phyloP scores from a whole-genome alignment of 2,329 filamentous ascomycete species.

The Penicillium frequentans region DNA sequence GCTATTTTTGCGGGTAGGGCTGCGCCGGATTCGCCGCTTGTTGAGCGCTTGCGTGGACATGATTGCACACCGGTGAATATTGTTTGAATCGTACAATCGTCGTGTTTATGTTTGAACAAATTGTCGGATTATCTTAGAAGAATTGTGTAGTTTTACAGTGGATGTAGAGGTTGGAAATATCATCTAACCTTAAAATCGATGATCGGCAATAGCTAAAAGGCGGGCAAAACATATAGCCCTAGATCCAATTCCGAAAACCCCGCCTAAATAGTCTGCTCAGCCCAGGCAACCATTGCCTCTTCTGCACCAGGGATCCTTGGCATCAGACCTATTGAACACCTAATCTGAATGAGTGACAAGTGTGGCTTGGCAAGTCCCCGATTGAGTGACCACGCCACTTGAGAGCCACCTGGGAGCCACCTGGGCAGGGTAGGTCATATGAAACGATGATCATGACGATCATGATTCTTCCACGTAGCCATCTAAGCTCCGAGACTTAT shows the following conservation, averaged over 20 bases:
- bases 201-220: not conserved
- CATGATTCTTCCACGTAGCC: not conserved
- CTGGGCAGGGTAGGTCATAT: not conserved
- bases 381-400: slow-evolving; percentile 1
- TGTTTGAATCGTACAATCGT: not conserved
- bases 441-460: not conserved
- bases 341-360: not conserved
- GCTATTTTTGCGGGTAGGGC: slow-evolving; percentile 4
- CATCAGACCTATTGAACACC: not conserved
- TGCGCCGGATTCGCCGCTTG: slow-evolving; percentile 6
- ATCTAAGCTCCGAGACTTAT: not conserved
- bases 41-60: slow-evolving; percentile 7
- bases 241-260: not conserved
- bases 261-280: not conserved
- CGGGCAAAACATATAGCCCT: not conserved
- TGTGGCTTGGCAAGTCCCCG: slow-evolving; percentile 1
- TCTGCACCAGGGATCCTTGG: not conserved
- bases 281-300: slow-evolving; percentile 1
- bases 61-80: not conserved
- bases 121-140: too few relatives aligned
- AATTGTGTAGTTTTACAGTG: not conserved
- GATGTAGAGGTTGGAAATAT: not conserved
- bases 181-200: not conserved
- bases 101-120: not conserved
- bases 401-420: not conserved